Base-by-base conservation (phyloP, 1,139 yeast genomes). In the Citeromyces siamensis region DNA sequence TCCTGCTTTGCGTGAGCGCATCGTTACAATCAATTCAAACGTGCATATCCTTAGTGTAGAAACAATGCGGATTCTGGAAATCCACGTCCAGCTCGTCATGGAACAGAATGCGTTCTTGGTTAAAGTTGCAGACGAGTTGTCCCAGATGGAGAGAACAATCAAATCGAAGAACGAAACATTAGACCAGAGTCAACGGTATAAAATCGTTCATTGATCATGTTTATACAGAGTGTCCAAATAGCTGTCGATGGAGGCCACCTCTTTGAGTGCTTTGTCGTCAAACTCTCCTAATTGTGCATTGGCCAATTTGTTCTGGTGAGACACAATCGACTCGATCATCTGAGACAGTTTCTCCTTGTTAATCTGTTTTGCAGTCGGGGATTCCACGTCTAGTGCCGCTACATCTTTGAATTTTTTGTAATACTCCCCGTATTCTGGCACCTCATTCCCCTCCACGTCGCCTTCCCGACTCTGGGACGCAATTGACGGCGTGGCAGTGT, bases 61-160 rank as follows among this genome's bases (percentile, higher is more conserved):
- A 19, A 4, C 40, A 19, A 38, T 38, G 29, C 6, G 16, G n/a
- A 18, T 38, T 9, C 28, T 38, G 31, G 40, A 38, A 21, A 36
- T 31, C 20, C 21, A 31, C 31, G 32, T 28, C 32, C 20, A 14
- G 13, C 23, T 27, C 12, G 10, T 36, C 26, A 18, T 27, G 20
- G 10, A 19, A 27, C 36, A 38, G 32, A 38, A 38, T 28, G 23
- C 27, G 9, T 32, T 16, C 12, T 35, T 36, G 35, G 17, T 29
- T 8, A 12, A 10, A 10, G 7, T 32, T 5, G 6, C 37, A 35
- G 18, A 10, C 7, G 3, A 36, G 20, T n/a, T 13, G 29, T 19
- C 7, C 19, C 5, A 9, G 26, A 8, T 35, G 22, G 14, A 27
- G 33, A 10, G 10, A 20, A 17, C 6, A 17, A 22, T 17, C 23